Evolutionary conservation across 352 stramenopile species (phyloP), one percentile per base, ranked within the genome.

Genomic region (Pythium volutum): DNA sequence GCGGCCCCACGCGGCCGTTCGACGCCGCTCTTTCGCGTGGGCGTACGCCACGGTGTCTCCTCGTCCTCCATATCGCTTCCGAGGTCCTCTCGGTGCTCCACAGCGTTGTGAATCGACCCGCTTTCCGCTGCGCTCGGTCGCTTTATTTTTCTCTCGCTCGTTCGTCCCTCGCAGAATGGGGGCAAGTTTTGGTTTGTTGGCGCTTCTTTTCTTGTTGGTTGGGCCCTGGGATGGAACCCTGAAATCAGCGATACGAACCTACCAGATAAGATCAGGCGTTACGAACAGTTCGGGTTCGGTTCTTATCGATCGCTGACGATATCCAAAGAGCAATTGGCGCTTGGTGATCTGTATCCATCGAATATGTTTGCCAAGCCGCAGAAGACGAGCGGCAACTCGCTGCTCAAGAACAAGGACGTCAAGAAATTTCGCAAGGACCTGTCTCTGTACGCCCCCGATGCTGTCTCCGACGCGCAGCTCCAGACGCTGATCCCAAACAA

Each of bases 331-430:
- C 29, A 34, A 47, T 47, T 22, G 8, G 41, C n/a, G n/a, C n/a
- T n/a, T n/a, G n/a, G n/a, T n/a, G n/a, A n/a, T n/a, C 41, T 27
- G 41, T 47, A 47, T 47, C 41, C 41, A 47, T 47, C n/a, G 16
- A 25, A 23, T 14, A 95, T 95, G 85, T 95, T 95, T 62, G 74
- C 75, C 53, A 95, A 95, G 70, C 57, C 81, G 52, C 69, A 75
- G 36, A 92, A 91, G 75, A 69, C 76, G 55, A 92, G 80, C 57
- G 82, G 83, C 61, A 95, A 81, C 59, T 83, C 75, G 55, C 70
- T 91, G 71, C 76, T 95, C 41, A 91, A 89, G 73, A 81, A 80
- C 62, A 95, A 95, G 66, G 85, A 95, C 62, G 75, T 76, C 63
- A 95, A 93, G 76, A 95, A 93, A 70, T 72, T 95, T 36, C 82